Evolutionary conservation across 192 early-diverging fungal species (phyloP).

Genomic region (Piromyces sp.): DNA sequence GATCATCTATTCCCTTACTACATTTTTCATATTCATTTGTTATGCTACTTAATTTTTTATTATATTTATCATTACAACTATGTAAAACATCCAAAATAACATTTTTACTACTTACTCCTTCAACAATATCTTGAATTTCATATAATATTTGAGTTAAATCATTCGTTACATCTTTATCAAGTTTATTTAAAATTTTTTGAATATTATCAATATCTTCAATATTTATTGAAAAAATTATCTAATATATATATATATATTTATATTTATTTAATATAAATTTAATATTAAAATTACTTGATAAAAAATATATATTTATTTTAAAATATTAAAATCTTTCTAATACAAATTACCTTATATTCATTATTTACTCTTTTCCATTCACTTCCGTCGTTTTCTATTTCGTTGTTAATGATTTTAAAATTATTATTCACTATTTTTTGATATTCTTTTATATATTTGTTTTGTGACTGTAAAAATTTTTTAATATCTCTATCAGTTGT

Average conservation of each 20-base stretch:
- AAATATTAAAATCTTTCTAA: no score
- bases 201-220: background rate
- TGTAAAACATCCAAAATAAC: background rate
- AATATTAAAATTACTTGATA: no score
- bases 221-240: background rate
- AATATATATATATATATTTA: no score
- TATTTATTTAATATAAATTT: no score
- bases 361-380: background rate
- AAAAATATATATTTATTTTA: no score
- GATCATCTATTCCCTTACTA: background rate
- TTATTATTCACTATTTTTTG: background rate
- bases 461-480: background rate
- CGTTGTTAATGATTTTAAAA: background rate
- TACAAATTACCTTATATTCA: background rate
- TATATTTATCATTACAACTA: background rate
- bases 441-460: background rate
- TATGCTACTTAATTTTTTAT: background rate
- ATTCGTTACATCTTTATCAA: background rate
- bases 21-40: background rate
- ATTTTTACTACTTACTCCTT: background rate
- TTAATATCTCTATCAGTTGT: background rate
- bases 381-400: background rate
- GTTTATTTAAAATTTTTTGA: background rate
- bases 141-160: background rate
- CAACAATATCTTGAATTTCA: background rate